Percentiles rank a stretch among this genome's conserved stretches.
These are phyloP conservation scores for Zelonia costaricensis DNA, from an alignment of 208 protist species.

Conservation along the genomic window DNA sequence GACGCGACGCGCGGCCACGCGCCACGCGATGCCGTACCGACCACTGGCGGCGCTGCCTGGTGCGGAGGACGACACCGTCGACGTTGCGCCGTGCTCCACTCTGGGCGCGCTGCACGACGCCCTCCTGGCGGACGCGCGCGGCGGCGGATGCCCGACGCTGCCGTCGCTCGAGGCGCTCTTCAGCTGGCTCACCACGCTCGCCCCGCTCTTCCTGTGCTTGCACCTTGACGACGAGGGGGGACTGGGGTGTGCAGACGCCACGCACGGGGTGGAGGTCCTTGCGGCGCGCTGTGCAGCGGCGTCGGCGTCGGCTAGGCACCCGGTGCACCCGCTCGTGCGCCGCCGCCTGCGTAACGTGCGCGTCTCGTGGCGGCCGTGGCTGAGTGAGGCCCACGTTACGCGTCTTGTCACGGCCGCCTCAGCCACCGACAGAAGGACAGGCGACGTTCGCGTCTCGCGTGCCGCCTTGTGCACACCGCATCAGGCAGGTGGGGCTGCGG, in stretches of 20 bases:
- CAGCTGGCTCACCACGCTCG: neutral
- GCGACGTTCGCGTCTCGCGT: no score
- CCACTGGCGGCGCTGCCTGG: no score
- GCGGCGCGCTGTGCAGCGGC: neutral
- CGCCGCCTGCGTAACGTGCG: conserved; percentile 1
- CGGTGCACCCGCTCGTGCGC: neutral
- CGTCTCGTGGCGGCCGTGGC: conserved; percentile 28
- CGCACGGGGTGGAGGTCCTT: neutral
- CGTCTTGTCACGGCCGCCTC: neutral
- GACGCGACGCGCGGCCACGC: no score
- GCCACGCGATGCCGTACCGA: no score
- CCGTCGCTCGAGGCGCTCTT: neutral
- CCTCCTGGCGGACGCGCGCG: neutral
- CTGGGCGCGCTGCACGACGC: neutral
- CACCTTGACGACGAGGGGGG: no score
- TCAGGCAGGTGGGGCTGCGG: no score
- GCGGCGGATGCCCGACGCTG: neutral
- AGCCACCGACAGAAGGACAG: neutral
- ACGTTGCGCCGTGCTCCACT: neutral
- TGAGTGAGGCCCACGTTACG: neutral
- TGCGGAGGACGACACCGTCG: neutral
- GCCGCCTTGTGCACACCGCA: no score
- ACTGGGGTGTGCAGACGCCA: no score
- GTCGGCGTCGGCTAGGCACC: neutral
- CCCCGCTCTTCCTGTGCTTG: conserved; percentile 10